Conservation (phyloP, 1,284 basidiomycete species). For the Melampsora occidentalis region DNA sequence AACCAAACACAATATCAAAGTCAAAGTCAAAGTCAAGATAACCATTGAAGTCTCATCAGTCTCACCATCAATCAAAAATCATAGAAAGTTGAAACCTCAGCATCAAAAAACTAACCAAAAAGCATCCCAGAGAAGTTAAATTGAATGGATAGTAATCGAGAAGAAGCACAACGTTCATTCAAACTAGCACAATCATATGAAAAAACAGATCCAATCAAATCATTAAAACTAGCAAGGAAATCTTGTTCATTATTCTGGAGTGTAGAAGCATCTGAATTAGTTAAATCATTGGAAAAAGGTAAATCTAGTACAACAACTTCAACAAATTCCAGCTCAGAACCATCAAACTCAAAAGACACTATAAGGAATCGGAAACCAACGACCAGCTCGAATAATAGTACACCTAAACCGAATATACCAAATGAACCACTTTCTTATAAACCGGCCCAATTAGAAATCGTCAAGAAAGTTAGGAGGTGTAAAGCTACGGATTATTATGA, state of each 20-base stretch:
- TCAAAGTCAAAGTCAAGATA: too few species aligned
- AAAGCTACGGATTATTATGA: constrained; percentile 90
- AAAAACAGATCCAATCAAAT: constrained; percentile 64
- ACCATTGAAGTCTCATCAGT: too few species aligned
- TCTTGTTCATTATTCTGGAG: constrained; percentile 79
- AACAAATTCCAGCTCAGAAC: constrained; percentile 65
- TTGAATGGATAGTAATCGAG: constrained; percentile 80
- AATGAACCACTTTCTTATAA: constrained; percentile 61
- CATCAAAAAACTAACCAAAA: too few species aligned
- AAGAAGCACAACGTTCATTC: constrained; percentile 78
- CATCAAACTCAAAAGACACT: constrained; percentile 55
- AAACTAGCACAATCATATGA: constrained; percentile 63
- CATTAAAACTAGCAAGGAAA: constrained; percentile 87
- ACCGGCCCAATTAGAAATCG: constrained; percentile 75
- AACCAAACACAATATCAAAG: too few species aligned
- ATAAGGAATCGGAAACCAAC: constrained; percentile 1
- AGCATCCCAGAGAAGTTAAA: neutral
- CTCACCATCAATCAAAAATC: too few species aligned
- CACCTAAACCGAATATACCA: constrained; percentile 5
- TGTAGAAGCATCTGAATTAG: constrained; percentile 68
- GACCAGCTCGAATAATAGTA: constrained; percentile 10
- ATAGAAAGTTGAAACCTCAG: too few species aligned
- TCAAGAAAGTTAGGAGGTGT: constrained; percentile 80
- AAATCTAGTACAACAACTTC: constrained; percentile 62
- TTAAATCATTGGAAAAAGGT: constrained; percentile 62